A percentile compares a stretch with the other conserved stretches of the same genome.
Evolutionary conservation across 371 early-diverging fungal genomes (phyloP).

Genomic region (Batrachochytrium dendrobatidis): DNA sequence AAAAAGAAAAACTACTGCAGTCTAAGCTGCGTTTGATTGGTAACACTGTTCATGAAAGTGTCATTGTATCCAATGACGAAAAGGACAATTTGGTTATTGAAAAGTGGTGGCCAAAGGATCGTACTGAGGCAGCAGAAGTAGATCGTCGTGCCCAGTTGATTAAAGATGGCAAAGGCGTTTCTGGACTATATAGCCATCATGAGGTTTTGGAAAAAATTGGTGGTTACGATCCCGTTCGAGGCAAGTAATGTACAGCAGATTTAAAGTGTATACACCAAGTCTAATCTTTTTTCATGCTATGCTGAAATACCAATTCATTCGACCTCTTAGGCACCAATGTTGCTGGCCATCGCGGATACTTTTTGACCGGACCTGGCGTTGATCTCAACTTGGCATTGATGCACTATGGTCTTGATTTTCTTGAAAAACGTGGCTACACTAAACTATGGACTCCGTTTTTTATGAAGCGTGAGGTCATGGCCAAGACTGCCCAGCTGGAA

Average conservation of each 20-base stretch:
- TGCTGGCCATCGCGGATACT: constrained; percentile 99
- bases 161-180: constrained; percentile 37
- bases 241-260: no score
- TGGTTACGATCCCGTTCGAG: constrained; percentile 91
- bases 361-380: constrained; percentile 91
- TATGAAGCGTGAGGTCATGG: constrained; percentile 97
- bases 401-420: constrained; percentile 95
- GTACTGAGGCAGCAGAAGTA: constrained; percentile 28
- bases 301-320: neutral
- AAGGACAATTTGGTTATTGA: constrained; percentile 33
- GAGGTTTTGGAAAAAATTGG: constrained; percentile 87
- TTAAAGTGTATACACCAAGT: constrained; percentile 1
- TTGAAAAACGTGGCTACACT: constrained; percentile 80
- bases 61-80: constrained; percentile 86
- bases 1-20: constrained; percentile 66
- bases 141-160: constrained; percentile 22
- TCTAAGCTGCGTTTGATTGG: constrained; percentile 75
- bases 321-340: constrained; percentile 70
- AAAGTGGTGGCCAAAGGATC: constrained; percentile 46
- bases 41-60: constrained; percentile 93
- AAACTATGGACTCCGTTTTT: constrained; percentile 98
- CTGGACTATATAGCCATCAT: constrained; percentile 76
- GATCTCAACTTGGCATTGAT: constrained; percentile 95
- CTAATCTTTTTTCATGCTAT: no score
- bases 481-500: constrained; percentile 96